Conservation (phyloP, 1,139 yeast species). For the Yamadazyma mexicana region DNA sequence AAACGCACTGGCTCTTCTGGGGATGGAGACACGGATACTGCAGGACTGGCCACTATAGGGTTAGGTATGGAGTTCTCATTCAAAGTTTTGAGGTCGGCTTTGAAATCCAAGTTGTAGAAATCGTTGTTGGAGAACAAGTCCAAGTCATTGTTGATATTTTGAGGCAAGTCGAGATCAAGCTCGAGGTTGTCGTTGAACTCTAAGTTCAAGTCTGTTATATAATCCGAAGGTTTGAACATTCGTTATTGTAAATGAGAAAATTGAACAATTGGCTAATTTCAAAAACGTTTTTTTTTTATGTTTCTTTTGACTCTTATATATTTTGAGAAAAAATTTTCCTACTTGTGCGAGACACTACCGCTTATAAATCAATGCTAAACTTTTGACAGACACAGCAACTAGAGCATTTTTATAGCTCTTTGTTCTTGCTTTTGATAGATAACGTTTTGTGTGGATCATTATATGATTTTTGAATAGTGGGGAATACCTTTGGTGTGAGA, state of each 20-base stretch:
- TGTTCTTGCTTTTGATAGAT: no score
- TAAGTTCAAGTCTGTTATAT: conserved; percentile 41
- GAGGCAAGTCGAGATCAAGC: conserved; percentile 9
- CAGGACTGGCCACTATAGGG: not conserved
- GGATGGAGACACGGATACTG: not conserved
- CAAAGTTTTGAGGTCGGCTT: conserved; percentile 7
- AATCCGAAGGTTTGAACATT: conserved; percentile 42
- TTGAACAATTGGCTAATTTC: not conserved
- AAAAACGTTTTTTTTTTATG: not conserved
- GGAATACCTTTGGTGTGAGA: no score
- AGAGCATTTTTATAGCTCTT: no score
- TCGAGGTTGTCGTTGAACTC: conserved; percentile 25
- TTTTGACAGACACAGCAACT: no score
- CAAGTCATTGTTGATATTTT: conserved; percentile 30
- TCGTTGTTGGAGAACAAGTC: conserved; percentile 46
- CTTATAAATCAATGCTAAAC: no score
- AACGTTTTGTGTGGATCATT: no score
- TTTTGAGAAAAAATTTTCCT: no score
- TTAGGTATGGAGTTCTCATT: not conserved
- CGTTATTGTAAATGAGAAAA: not conserved
- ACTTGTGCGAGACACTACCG: no score
- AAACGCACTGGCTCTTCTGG: not conserved
- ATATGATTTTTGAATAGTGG: no score
- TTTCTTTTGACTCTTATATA: no score
- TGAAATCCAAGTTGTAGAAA: conserved; percentile 46